Conservation (phyloP, 805 yeast species). For the Blastobotrys parvus region DNA sequence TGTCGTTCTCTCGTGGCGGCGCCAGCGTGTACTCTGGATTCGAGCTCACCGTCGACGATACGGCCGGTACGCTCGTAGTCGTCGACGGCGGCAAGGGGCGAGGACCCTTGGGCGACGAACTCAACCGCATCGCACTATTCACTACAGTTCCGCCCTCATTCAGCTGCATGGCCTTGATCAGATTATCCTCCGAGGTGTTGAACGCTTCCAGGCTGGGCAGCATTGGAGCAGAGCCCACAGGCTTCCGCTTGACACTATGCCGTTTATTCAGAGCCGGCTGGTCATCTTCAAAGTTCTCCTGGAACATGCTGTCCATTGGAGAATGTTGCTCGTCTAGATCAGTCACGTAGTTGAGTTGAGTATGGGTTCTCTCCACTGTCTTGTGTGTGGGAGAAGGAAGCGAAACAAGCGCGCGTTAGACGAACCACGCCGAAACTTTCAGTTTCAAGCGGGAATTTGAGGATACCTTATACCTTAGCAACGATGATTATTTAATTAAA, state of each 20-base stretch:
- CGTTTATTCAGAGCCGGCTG: neutral
- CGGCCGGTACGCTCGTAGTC: neutral
- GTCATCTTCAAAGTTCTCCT: neutral
- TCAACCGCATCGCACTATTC: neutral
- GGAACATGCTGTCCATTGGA: neutral
- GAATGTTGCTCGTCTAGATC: too few species aligned
- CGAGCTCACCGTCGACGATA: neutral
- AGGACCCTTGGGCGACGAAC: neutral
- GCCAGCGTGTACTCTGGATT: neutral
- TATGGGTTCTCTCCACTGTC: too few species aligned
- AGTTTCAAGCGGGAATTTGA: too few species aligned
- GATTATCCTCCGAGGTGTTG: neutral
- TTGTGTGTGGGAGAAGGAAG: too few species aligned
- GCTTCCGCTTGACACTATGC: constrained; percentile 8
- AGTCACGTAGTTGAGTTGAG: too few species aligned
- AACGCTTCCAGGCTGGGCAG: constrained; percentile 7
- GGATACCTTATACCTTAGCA: too few species aligned
- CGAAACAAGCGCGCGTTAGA: too few species aligned
- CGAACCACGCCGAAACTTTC: too few species aligned
- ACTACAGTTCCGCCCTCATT: too few species aligned
- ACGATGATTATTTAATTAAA: too few species aligned
- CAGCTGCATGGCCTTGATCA: neutral
- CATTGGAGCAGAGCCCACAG: constrained; percentile 15
- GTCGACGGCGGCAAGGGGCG: neutral
- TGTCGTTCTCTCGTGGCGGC: too few species aligned